These are phyloP conservation scores for Penicillium psychrosexuale DNA, from an alignment of 2,329 filamentous ascomycete genomes.

Conservation along the genomic window DNA sequence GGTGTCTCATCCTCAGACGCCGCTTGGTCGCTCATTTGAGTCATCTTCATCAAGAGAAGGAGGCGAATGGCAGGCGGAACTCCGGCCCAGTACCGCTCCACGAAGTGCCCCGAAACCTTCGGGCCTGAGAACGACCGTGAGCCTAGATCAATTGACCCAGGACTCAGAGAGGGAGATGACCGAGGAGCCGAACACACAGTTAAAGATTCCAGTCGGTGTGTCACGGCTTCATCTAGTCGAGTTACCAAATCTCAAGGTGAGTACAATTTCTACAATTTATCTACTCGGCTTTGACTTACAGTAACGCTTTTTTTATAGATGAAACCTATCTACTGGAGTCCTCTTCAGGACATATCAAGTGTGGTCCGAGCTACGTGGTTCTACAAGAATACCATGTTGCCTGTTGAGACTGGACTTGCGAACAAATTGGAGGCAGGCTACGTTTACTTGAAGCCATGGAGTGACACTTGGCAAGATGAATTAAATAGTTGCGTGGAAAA, in stretches of 20 bases:
- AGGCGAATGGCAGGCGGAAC: constrained; percentile 19
- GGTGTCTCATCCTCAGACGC: constrained; percentile 27
- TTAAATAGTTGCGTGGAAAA: constrained; percentile 86
- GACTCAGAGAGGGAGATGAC: constrained; percentile 18
- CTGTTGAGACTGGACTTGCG: constrained; percentile 77
- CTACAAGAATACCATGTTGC: constrained; percentile 91
- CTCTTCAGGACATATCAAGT: constrained; percentile 79
- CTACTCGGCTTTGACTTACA: not conserved
- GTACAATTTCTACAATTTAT: not conserved
- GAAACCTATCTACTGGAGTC: constrained; percentile 98
- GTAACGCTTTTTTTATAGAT: constrained; percentile 54
- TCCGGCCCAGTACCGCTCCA: constrained; percentile 13
- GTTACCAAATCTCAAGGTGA: constrained; percentile 63
- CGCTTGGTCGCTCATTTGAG: constrained; percentile 31
- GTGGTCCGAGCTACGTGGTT: constrained; percentile 94
- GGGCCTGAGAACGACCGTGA: constrained; percentile 25
- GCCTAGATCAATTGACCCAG: constrained; percentile 20
- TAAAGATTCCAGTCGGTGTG: constrained; percentile 76
- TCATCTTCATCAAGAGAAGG: constrained; percentile 25
- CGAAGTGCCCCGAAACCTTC: constrained; percentile 27
- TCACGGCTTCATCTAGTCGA: constrained; percentile 88
- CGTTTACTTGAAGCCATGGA: constrained; percentile 79
- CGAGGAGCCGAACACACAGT: constrained; percentile 33
- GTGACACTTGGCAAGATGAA: constrained; percentile 89
- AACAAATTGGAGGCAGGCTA: constrained; percentile 94